Conservation (phyloP, 1,284 basidiomycete species). For the Wolfiporia cocos region DNA sequence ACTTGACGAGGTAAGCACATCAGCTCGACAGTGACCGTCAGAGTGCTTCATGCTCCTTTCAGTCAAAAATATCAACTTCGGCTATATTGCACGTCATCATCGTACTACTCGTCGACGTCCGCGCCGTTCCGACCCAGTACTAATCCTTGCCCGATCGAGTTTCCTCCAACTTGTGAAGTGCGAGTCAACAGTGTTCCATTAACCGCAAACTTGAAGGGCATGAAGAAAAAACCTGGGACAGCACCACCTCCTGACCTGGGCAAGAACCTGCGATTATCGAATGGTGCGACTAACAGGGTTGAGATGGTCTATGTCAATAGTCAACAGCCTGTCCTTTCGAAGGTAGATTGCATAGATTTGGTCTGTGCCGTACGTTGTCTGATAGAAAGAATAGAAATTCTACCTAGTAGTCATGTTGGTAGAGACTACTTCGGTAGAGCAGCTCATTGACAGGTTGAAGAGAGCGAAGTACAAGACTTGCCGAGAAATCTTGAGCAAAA, state of each 20-base stretch:
- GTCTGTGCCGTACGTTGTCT: neutral
- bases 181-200: constrained; percentile 72
- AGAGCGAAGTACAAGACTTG: constrained; percentile 59
- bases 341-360: constrained; percentile 39
- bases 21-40: too few relatives aligned
- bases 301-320: constrained; percentile 92
- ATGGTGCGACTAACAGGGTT: constrained; percentile 55
- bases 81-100: constrained; percentile 88
- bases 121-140: constrained; percentile 47
- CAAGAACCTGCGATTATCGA: constrained; percentile 45
- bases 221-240: constrained; percentile 96
- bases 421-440: constrained; percentile 60
- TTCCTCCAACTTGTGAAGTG: constrained; percentile 88
- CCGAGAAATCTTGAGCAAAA: constrained; percentile 62
- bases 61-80: constrained; percentile 78
- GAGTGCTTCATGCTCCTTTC: neutral
- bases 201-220: constrained; percentile 78
- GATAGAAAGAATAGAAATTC: constrained; percentile 59
- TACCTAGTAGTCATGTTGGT: constrained; percentile 82
- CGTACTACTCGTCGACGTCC: constrained; percentile 58
- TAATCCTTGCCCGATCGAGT: constrained; percentile 76
- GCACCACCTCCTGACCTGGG: constrained; percentile 87
- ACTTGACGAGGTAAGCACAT: constrained; percentile 39
- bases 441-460: constrained; percentile 63
- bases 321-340: constrained; percentile 66